These are phyloP conservation scores for Sedum album DNA, from an alignment of 164 flowering plant species.

Conservation along the genomic window DNA sequence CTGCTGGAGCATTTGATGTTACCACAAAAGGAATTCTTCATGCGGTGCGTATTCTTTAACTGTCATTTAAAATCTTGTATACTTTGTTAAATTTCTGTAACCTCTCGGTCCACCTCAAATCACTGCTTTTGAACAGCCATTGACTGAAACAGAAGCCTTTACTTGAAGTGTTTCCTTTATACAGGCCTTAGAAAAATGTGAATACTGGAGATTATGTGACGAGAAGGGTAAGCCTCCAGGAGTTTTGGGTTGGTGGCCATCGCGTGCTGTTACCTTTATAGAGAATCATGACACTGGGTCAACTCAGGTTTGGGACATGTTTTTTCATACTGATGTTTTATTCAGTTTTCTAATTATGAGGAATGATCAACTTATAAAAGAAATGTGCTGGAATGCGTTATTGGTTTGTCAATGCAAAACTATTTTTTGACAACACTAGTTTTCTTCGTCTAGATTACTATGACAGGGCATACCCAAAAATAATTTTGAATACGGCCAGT, in stretches of 20 bases:
- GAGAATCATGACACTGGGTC: conserved; percentile 99
- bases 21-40: conserved; percentile 98
- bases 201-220: conserved; percentile 95
- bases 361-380: neutral
- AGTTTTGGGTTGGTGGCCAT: conserved; percentile 99
- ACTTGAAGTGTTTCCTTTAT: conserved; percentile 11
- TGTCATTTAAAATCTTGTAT: neutral
- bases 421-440: neutral
- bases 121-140: neutral
- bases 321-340: neutral
- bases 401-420: neutral
- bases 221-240: conserved; percentile 91
- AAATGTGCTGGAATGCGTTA: neutral
- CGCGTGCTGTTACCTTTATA: conserved; percentile 96
- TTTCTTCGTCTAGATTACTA: too few relatives aligned
- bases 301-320: conserved; percentile 60
- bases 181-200: conserved; percentile 77
- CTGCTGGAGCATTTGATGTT: conserved; percentile 97
- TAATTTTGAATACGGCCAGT: too few relatives aligned
- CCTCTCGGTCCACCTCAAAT: neutral
- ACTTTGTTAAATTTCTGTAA: neutral
- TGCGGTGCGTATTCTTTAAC: conserved; percentile 44
- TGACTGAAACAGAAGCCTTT: neutral
- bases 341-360: neutral
- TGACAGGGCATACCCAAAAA: too few relatives aligned